phyloP scores from a whole-genome alignment of 495 filamentous ascomycete species.

The Parathielavia hyrcaniae region DNA sequence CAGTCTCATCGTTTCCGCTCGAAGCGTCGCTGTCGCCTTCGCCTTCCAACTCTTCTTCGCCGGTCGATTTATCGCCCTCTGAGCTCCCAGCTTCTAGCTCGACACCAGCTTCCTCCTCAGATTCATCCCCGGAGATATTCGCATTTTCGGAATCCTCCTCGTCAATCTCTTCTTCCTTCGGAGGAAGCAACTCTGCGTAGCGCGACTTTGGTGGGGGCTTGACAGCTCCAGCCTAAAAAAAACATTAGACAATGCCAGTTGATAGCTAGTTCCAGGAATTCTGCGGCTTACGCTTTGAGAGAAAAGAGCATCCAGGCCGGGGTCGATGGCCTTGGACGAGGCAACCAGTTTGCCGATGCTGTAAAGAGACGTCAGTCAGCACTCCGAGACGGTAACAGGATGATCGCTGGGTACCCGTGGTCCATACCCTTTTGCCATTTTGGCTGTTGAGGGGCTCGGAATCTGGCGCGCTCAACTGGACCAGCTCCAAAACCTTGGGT shows the following conservation, averaged over 20 bases:
- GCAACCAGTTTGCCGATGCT: slow-evolving; percentile 35
- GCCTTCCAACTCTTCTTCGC: slow-evolving; percentile 30
- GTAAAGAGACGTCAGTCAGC: slow-evolving; percentile 4
- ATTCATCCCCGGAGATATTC: slow-evolving; percentile 16
- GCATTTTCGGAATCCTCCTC: slow-evolving; percentile 21
- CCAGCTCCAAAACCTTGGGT: neutral
- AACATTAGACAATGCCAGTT: slow-evolving; percentile 19
- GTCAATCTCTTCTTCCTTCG: slow-evolving; percentile 21
- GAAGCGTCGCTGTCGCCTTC: slow-evolving; percentile 37
- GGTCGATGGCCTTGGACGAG: slow-evolving; percentile 57
- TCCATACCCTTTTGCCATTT: slow-evolving; percentile 29
- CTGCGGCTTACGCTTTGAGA: slow-evolving; percentile 69
- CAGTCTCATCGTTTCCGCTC: slow-evolving; percentile 36
- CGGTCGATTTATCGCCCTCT: slow-evolving; percentile 21
- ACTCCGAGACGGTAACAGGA: neutral
- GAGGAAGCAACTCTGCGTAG: slow-evolving; percentile 38
- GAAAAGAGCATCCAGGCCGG: slow-evolving; percentile 72
- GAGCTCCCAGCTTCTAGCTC: neutral
- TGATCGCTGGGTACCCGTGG: too few relatives aligned
- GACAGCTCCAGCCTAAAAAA: slow-evolving; percentile 59
- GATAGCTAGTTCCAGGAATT: slow-evolving; percentile 23
- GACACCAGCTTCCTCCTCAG: neutral
- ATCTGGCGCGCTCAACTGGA: neutral
- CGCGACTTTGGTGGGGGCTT: slow-evolving; percentile 49
- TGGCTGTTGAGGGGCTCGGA: neutral